Evolutionary conservation across 1,284 basidiomycete genomes (phyloP), one percentile per base, ranked within the genome.

Genomic region (Apiotrichum sp.): DNA sequence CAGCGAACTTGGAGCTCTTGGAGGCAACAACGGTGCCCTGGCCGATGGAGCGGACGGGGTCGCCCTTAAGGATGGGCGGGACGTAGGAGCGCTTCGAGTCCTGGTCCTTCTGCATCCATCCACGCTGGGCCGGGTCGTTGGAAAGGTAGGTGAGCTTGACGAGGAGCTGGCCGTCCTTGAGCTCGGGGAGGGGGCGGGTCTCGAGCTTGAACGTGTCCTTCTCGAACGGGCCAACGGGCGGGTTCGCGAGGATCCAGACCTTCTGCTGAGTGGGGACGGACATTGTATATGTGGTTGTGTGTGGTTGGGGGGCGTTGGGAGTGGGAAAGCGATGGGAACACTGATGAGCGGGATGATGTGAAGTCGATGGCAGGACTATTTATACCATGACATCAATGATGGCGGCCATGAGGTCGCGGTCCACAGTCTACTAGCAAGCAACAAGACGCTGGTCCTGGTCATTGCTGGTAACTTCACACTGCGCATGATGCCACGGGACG

Each of bases 91-190:
- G 61, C 31, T 57, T 50, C 2, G 61, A 58, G 50, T 67, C 65
- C 29, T 53, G 53, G 39, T 56, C 58, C 49, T 55, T 55, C 42
- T 63, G 53, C 51, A 72, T 71, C 69, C 69, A 72, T 9, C 57
- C 62, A 32, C 70, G 60, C 65, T 69, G 67, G 1, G 71, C 72
- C 1, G 72, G 71, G 57, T 70, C 70, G 58, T 73, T 73, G 14
- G 64, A 66, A 36, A 73, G 40, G 54, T 56, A 68, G 35, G 62
- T 45, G 33, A 60, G 32, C 57, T 69, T 61, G 48, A 72, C 45
- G 41, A 72, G 62, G 39, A 71, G 47, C 54, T 72, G 43, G 46
- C 67, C 68, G 40, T 68, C 66, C 52, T 67, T 62, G 48, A 73
- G 59, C 43, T 59, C 55, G 22, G 65, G 63, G n/a, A 68, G 32